Evolutionary conservation across 2,329 filamentous ascomycete species (phyloP).

Genomic region (Fusarium sp.): DNA sequence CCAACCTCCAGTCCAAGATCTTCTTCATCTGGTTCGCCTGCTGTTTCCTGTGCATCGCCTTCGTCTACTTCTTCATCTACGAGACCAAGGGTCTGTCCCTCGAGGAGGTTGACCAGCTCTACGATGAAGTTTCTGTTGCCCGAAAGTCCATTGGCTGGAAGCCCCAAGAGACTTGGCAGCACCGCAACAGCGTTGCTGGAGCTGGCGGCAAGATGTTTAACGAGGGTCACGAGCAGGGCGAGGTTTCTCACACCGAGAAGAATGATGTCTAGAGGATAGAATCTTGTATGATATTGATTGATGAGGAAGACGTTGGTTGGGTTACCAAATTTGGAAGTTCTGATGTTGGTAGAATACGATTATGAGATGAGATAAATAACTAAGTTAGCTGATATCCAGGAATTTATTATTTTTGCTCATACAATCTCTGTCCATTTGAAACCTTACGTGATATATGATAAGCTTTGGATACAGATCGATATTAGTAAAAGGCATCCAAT

Average conservation of each 20-base stretch:
- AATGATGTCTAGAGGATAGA: slow-evolving; percentile 8
- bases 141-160: slow-evolving; percentile 63
- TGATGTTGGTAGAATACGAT: not conserved
- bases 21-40: slow-evolving; percentile 82
- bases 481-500: not conserved
- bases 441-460: accelerated
- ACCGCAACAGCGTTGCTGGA: slow-evolving; percentile 34
- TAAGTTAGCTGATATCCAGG: not conserved
- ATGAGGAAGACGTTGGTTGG: not conserved
- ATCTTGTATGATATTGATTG: not conserved
- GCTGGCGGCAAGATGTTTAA: slow-evolving; percentile 29
- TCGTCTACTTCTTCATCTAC: slow-evolving; percentile 81
- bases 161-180: slow-evolving; percentile 50
- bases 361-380: slow-evolving; percentile 10
- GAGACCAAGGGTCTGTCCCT: slow-evolving; percentile 87
- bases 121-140: slow-evolving; percentile 68
- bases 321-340: not conserved
- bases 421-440: accelerated
- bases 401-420: not conserved
- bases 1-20: slow-evolving; percentile 78
- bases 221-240: not conserved
- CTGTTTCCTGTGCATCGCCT: slow-evolving; percentile 76
- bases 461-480: not conserved
- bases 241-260: slow-evolving; percentile 30
- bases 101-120: slow-evolving; percentile 85